A percentile compares a stretch with the other conserved stretches of the same genome.
Evolutionary conservation across 495 filamentous ascomycete species (phyloP).

Genomic region (Elasticomyces elasticus): DNA sequence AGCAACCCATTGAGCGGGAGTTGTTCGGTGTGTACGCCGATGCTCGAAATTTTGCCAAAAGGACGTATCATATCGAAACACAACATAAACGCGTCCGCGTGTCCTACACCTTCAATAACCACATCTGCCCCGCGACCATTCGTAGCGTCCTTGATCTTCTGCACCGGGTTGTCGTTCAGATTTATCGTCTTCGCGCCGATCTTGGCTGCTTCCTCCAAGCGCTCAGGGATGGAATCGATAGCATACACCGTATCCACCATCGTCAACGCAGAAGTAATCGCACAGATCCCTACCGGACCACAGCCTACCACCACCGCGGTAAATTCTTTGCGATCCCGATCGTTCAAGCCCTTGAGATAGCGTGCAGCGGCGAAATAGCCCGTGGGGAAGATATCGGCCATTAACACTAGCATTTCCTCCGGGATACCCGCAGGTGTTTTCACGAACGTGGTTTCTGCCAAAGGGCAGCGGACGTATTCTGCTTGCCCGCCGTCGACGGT

Average conservation of each 20-base stretch:
- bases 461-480: conserved; percentile 77
- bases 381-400: conserved; percentile 79
- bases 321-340: conserved; percentile 53
- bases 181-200: conserved; percentile 84
- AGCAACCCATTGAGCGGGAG: conserved; percentile 78
- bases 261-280: conserved; percentile 59
- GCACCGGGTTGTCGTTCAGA: conserved; percentile 56
- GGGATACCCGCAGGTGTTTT: conserved; percentile 65
- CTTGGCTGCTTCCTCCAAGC: conserved; percentile 64
- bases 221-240: conserved; percentile 69
- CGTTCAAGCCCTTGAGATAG: conserved; percentile 58
- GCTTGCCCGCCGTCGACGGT: conserved; percentile 77
- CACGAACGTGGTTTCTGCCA: conserved; percentile 73
- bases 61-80: conserved; percentile 80
- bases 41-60: conserved; percentile 76
- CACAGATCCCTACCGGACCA: conserved; percentile 67
- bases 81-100: conserved; percentile 70
- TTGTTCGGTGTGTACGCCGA: conserved; percentile 68
- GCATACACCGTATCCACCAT: conserved; percentile 64
- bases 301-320: conserved; percentile 80
- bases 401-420: conserved; percentile 72
- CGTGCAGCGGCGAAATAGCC: conserved; percentile 85
- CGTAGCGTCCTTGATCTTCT: conserved; percentile 62
- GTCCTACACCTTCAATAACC: conserved; percentile 84
- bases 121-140: conserved; percentile 81